A percentile compares a stretch with the other conserved stretches of the same genome.
phyloP scores from a whole-genome alignment of 2,329 filamentous ascomycete genomes.

The Nothophoma quercina region DNA sequence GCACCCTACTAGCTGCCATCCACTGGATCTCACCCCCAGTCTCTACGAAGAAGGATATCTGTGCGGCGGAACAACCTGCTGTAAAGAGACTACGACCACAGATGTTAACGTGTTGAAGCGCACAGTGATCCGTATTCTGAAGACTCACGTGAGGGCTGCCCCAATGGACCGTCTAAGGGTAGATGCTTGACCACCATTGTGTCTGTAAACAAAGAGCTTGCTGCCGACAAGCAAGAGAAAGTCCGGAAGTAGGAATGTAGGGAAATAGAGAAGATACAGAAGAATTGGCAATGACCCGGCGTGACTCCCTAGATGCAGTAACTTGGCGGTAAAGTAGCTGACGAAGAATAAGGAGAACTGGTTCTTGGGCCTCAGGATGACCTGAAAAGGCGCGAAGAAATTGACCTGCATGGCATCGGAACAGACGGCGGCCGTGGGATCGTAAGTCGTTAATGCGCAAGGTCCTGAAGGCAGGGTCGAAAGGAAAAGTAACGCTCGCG shows the following conservation, averaged over 20 bases:
- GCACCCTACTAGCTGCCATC: slow-evolving; percentile 26
- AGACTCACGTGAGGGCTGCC: slow-evolving; percentile 19
- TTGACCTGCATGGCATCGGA: slow-evolving; percentile 25
- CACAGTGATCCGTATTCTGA: no score
- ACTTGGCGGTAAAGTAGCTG: slow-evolving; percentile 25
- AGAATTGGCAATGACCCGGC: slow-evolving; percentile 23
- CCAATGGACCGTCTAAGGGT: slow-evolving; percentile 11
- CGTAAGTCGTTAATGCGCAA: slow-evolving; percentile 15
- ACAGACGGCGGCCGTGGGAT: slow-evolving; percentile 8
- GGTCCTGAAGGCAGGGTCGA: not conserved
- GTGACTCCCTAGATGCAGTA: slow-evolving; percentile 27
- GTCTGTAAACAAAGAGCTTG: slow-evolving; percentile 23
- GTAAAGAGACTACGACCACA: slow-evolving; percentile 16
- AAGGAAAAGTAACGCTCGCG: not conserved
- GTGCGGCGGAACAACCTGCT: slow-evolving; percentile 21
- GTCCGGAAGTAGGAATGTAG: slow-evolving; percentile 25
- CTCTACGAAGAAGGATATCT: slow-evolving; percentile 25
- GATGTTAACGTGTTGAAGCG: slow-evolving; percentile 4
- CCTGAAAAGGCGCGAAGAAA: slow-evolving; percentile 24
- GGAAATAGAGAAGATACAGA: slow-evolving; percentile 26
- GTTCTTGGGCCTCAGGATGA: slow-evolving; percentile 19
- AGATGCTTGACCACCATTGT: slow-evolving; percentile 20
- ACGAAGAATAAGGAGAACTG: slow-evolving; percentile 27
- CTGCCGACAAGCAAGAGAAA: slow-evolving; percentile 23
- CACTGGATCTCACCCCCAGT: slow-evolving; percentile 29